phyloP scores from a whole-genome alignment of 495 filamentous ascomycete species.

The Aspergillus haitiensis region DNA sequence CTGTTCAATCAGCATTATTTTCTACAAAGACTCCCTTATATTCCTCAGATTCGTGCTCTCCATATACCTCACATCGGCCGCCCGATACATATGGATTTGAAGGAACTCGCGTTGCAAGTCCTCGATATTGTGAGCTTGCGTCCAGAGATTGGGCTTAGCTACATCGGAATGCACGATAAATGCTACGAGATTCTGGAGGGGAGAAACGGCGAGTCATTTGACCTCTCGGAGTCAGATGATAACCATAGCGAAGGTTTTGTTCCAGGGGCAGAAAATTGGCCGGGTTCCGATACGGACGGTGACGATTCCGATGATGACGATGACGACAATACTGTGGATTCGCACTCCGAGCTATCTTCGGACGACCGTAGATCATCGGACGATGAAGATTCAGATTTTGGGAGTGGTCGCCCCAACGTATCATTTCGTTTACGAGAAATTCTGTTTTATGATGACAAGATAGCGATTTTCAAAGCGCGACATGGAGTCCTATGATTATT shows the following conservation, averaged over 20 bases:
- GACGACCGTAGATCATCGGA: conserved; percentile 46
- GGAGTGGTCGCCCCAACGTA: conserved; percentile 48
- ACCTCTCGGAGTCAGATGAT: conserved; percentile 36
- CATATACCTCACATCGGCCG: conserved; percentile 75
- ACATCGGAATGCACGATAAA: conserved; percentile 76
- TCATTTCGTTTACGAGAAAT: conserved; percentile 77
- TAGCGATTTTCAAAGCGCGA: conserved; percentile 78
- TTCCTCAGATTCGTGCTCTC: conserved; percentile 73
- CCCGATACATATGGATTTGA: conserved; percentile 56
- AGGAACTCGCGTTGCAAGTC: conserved; percentile 80
- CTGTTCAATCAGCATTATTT: conserved; percentile 69
- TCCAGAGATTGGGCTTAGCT: conserved; percentile 81
- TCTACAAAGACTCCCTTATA: conserved; percentile 74
- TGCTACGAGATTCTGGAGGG: conserved; percentile 88
- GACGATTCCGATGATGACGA: conserved; percentile 51
- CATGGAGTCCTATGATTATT: conserved; percentile 63
- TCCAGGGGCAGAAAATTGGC: conserved; percentile 41
- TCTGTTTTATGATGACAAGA: conserved; percentile 85
- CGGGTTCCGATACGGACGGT: conserved; percentile 47
- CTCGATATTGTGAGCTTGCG: conserved; percentile 82
- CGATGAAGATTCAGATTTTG: conserved; percentile 53
- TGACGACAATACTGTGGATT: conserved; percentile 37
- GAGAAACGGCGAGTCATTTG: conserved; percentile 48
- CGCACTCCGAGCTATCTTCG: conserved; percentile 37
- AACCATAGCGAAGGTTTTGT: conserved; percentile 47